phyloP scores from a whole-genome alignment of 352 stramenopile species.

The Achlya hypogyna region DNA sequence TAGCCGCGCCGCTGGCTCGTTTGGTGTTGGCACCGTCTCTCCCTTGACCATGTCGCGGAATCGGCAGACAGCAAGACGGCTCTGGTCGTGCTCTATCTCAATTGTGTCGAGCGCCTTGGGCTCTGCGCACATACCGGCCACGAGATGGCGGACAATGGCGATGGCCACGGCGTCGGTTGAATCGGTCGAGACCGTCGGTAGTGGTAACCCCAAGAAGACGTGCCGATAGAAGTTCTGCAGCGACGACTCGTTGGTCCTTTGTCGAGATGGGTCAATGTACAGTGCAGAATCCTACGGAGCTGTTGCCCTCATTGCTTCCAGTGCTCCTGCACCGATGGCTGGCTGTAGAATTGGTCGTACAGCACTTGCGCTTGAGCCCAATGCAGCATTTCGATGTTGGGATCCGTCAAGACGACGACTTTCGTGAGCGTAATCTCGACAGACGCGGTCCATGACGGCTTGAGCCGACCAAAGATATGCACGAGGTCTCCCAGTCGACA shows the following conservation, averaged over 20 bases:
- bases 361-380: conserved; percentile 54
- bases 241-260: not conserved
- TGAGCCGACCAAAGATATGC: conserved; percentile 63
- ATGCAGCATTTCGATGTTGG: conserved; percentile 70
- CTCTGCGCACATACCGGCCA: not conserved
- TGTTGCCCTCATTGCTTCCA: not conserved
- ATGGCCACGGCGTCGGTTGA: not conserved
- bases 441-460: conserved; percentile 12
- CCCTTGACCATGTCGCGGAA: not conserved
- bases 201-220: not conserved
- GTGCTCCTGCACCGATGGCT: not conserved
- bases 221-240: not conserved
- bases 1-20: not conserved
- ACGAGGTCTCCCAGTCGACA: conserved; percentile 56
- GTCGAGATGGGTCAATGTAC: not conserved
- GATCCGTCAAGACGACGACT: conserved; percentile 36
- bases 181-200: not conserved
- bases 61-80: too few relatives aligned
- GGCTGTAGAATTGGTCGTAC: conserved; percentile 30
- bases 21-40: not conserved
- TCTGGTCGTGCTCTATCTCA: too few relatives aligned
- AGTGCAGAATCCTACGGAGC: not conserved
- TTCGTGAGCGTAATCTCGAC: conserved; percentile 2
- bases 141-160: not conserved
- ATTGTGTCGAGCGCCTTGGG: too few relatives aligned